Percentiles rank a stretch among this genome's conserved stretches.
Evolutionary conservation across 2,329 filamentous ascomycete species (phyloP).

Genomic region (Tolypocladium sp.): DNA sequence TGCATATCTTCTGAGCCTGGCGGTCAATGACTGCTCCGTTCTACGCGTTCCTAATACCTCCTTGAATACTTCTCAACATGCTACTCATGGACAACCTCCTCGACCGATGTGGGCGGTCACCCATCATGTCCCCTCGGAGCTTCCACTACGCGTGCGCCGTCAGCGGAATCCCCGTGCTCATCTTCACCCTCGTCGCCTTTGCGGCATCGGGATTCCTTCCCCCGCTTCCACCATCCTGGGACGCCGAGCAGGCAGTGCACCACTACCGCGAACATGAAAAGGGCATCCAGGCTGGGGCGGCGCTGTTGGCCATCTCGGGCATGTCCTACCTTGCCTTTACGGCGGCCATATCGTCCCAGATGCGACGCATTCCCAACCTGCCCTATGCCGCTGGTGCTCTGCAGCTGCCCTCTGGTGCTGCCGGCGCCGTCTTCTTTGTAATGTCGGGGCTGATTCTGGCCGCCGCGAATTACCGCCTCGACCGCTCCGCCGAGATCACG

Average conservation of each 20-base stretch:
- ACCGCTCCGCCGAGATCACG: slow-evolving; percentile 7
- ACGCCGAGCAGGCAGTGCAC: slow-evolving; percentile 1
- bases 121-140: not conserved
- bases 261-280: slow-evolving; percentile 3
- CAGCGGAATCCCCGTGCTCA: not conserved
- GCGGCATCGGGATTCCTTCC: not conserved
- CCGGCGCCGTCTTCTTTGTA: not conserved
- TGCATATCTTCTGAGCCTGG: too few species aligned
- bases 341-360: not conserved
- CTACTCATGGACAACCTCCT: too few species aligned
- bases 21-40: too few species aligned
- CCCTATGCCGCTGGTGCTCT: not conserved
- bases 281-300: slow-evolving; percentile 2
- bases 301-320: not conserved
- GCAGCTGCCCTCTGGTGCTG: not conserved
- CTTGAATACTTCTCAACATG: too few species aligned
- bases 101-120: too few species aligned
- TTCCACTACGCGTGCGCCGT: not conserved
- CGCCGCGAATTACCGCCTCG: slow-evolving; percentile 5
- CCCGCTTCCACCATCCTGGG: not conserved
- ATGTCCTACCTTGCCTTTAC: not conserved
- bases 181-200: not conserved
- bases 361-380: slow-evolving; percentile 3
- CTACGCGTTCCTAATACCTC: too few species aligned
- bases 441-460: slow-evolving; percentile 2